Conservation (phyloP, 1,139 yeast genomes). For the Yamadazyma spencermartinsiae region DNA sequence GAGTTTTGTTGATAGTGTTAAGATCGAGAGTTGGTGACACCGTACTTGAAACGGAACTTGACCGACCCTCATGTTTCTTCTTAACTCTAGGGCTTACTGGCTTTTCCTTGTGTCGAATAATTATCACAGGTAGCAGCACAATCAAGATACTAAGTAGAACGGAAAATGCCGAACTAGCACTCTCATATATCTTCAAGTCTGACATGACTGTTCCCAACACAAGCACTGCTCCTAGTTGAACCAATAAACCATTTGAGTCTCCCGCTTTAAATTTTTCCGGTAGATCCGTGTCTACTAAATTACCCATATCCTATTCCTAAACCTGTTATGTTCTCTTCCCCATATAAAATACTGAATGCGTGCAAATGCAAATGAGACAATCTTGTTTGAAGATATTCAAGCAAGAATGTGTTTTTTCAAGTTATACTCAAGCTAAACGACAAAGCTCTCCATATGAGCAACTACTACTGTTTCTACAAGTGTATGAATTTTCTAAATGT, state of each 20-base stretch:
- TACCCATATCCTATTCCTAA: background rate
- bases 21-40: background rate
- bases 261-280: background rate
- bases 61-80: background rate
- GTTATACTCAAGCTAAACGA: too few relatives aligned
- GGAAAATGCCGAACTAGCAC: constrained; percentile 1
- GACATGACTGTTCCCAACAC: background rate
- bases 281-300: background rate
- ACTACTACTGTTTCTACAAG: background rate
- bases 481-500: background rate
- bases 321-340: too few relatives aligned
- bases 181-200: background rate
- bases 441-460: too few relatives aligned
- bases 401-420: too few relatives aligned
- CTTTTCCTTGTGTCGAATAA: background rate
- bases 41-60: background rate
- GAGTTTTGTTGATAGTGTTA: constrained; percentile 1
- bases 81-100: background rate
- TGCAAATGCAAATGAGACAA: too few relatives aligned
- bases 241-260: background rate
- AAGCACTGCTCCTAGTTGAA: background rate
- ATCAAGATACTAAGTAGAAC: background rate
- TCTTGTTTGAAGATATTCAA: too few relatives aligned
- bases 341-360: too few relatives aligned
- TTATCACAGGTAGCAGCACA: background rate